A percentile compares a stretch with the other conserved stretches of the same genome.
phyloP scores from a whole-genome alignment of 192 early-diverging fungal species.

The Coemansia sp. region DNA sequence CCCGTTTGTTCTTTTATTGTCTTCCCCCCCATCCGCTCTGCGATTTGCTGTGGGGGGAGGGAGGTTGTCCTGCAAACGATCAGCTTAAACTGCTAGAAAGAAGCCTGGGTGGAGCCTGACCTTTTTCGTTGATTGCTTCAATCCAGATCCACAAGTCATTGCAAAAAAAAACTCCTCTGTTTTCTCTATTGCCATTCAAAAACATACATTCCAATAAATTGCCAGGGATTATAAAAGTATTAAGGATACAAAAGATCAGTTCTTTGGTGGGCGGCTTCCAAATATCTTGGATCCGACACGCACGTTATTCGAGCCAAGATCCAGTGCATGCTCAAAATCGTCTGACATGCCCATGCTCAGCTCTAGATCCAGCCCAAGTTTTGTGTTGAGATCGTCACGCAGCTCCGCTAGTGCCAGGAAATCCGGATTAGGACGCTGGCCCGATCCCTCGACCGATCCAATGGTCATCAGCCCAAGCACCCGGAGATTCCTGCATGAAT shows the following conservation, averaged over 20 bases:
- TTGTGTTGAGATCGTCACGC: constrained; percentile 27
- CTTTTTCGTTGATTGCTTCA: no score
- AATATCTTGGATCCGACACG: constrained; percentile 94
- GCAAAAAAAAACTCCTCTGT: no score
- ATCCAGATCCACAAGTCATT: no score
- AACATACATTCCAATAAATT: no score
- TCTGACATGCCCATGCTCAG: constrained; percentile 98
- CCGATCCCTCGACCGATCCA: constrained; percentile 64
- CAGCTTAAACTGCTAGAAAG: neutral
- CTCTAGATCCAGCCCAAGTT: constrained; percentile 57
- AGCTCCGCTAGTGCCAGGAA: constrained; percentile 46
- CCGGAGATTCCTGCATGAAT: constrained; percentile 65
- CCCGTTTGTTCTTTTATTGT: no score
- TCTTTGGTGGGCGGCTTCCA: constrained; percentile 60
- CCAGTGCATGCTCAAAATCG: constrained; percentile 85
- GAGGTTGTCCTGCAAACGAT: no score
- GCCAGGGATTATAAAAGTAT: no score
- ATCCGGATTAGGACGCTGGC: constrained; percentile 54
- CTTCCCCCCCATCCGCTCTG: neutral
- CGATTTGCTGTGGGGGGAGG: no score
- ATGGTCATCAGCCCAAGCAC: constrained; percentile 96
- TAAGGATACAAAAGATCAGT: neutral
- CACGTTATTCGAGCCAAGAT: constrained; percentile 85
- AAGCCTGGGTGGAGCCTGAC: no score
- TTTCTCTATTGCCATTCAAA: no score